Base-by-base conservation (phyloP, 2,329 filamentous ascomycete genomes). In the Ophiocordyceps sinensis region DNA sequence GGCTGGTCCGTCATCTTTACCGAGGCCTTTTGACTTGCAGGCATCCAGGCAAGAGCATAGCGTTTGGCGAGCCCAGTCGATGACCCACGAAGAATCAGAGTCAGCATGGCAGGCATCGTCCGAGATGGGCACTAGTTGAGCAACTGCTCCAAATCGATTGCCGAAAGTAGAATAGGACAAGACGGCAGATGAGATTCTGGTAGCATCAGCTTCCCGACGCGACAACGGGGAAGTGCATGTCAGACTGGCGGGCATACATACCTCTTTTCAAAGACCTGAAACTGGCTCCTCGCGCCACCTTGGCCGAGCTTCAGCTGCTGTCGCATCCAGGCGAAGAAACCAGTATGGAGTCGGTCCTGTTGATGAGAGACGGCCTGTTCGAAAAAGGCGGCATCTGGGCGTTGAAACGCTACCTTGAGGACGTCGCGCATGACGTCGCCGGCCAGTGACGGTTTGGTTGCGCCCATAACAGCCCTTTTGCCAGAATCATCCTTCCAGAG, bases 21-120 rank as follows among this genome's bases (percentile, higher is more conserved):
- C 28, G 5, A 49, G 4, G 3, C 14, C 5, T 13, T 23, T 34
- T 14, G 31, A 40, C 17, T 4, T 28, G 29, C 35, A 36, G 3
- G 13, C 31, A 5, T 37, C 15, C 7, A 47, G 7, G 15, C 37
- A 43, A 2, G 36, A 17, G 2, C 14, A 39, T 1, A 51, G 15
- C 2, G 5, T 40, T 29, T 28, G n/a, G 13, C 41, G 47, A 41
- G 43, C 41, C 48, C 48, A 51, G 0, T 43, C 35, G 14, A 49
- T 30, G 3, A 47, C 26, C 10, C 41, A 44, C 3, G 41, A 40
- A 11, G 34, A 23, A 26, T 10, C 28, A 5, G 11, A 10, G n/a
- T 35, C 23, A 7, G 37, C 3, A n/a, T 9, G 13, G 6, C 17
- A 31, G 3, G 34, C 14, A 6, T 37, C 14, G 1, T 40, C 26